Conservation (phyloP, 2,329 filamentous ascomycete genomes). For the Pseudofabraea citricarpa region DNA sequence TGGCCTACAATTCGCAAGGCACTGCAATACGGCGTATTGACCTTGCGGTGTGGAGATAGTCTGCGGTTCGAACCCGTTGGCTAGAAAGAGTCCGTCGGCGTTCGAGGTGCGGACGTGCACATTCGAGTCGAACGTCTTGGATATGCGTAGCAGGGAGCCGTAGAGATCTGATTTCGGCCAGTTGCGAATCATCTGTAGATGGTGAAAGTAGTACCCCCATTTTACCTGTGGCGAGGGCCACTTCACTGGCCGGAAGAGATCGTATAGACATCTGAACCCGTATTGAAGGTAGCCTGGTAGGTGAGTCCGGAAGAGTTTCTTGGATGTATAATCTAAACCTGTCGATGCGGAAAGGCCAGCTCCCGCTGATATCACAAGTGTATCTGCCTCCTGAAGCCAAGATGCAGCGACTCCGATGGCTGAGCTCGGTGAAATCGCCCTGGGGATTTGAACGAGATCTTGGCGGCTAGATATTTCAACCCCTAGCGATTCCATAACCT, state of each 20-base stretch:
- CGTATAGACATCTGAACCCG: constrained; percentile 27
- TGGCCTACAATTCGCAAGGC: constrained; percentile 23
- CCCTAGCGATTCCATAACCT: constrained; percentile 7
- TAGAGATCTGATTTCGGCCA: constrained; percentile 25
- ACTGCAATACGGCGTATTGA: constrained; percentile 26
- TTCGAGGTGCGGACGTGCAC: constrained; percentile 29
- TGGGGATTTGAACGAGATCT: neutral
- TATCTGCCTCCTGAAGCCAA: constrained; percentile 23
- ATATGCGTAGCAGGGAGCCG: constrained; percentile 10
- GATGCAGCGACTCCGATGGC: constrained; percentile 6
- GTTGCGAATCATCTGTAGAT: constrained; percentile 21
- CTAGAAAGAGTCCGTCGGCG: constrained; percentile 28
- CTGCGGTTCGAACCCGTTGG: constrained; percentile 21
- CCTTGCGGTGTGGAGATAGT: constrained; percentile 28
- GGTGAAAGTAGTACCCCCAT: constrained; percentile 31
- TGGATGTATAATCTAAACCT: constrained; percentile 29
- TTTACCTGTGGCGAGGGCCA: constrained; percentile 26
- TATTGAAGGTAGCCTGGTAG: constrained; percentile 26
- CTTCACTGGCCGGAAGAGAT: constrained; percentile 27
- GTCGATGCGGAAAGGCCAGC: constrained; percentile 30
- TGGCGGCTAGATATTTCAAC: neutral
- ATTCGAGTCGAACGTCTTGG: constrained; percentile 13
- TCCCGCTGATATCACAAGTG: constrained; percentile 27
- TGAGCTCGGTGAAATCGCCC: no score
- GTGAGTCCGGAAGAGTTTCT: constrained; percentile 23